Evolutionary conservation across 352 stramenopile species (phyloP), one percentile per base, ranked within the genome.

Genomic region (Phytophthora pinifolia): DNA sequence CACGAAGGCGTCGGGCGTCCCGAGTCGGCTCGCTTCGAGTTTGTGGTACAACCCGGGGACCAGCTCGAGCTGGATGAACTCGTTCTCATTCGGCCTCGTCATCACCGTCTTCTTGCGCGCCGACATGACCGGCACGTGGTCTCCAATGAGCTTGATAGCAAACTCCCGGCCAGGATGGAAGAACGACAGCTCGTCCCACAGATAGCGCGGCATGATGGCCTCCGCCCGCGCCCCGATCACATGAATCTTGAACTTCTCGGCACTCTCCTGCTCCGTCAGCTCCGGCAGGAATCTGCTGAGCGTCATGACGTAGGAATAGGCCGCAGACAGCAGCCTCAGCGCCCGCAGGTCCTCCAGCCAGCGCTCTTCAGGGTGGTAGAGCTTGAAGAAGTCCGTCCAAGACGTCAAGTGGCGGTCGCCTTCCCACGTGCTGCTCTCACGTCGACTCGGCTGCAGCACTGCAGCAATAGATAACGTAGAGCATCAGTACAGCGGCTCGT

Each of bases 261-360:
- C 18, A 15, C 18, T 49, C 14, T 41, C 32, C 14, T 4, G 6
- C 13, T 62, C 49, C 32, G 64, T 32, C 7, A 78, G 36, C 25
- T 64, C 48, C n/a, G 59, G 42, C 3, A 76, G 43, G n/a, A 77
- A 83, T 29, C 65, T 64, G 22, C 54, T 70, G 17, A 92, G 67
- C 15, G 82, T 92, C 61, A 86, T 70, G 38, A 83, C 70, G 53
- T 78, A 92, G 15, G 79, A 87, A 68, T 84, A 89, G 12, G 76
- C 74, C 10, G 79, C 80, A 6, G 82, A 92, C 8, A 86, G 47
- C 22, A 92, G 64, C 6, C 79, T 66, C 25, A 84, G 9, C 5
- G 67, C 67, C 27, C 55, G 59, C 27, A 45, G 25, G 41, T 85
- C 62, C 1, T 48, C 27, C n/a, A 84, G 37, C 57, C 66, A 79